phyloP scores from a whole-genome alignment of 2,329 filamentous ascomycete species.

The Penicillium sp. region DNA sequence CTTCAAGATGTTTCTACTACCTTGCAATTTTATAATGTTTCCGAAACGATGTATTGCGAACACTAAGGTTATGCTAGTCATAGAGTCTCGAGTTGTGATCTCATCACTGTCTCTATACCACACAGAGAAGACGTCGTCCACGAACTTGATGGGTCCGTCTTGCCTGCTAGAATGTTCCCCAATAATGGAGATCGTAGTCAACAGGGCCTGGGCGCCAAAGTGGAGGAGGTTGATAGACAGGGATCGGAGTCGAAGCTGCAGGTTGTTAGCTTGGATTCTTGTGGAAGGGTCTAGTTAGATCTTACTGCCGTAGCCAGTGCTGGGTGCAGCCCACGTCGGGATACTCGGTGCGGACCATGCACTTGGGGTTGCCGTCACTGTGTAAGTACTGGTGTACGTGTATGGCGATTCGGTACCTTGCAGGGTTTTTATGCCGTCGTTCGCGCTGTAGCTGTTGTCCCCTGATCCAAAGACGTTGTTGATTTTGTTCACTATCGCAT shows the following conservation, averaged over 20 bases:
- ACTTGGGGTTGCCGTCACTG: constrained; percentile 34
- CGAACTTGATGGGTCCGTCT: not conserved
- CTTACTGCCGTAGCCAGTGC: constrained; percentile 37
- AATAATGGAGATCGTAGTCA: constrained; percentile 36
- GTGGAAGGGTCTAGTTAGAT: not conserved
- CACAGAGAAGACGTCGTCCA: not conserved
- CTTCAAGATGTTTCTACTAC: too few species aligned
- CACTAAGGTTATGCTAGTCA: too few species aligned
- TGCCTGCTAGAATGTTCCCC: constrained; percentile 26
- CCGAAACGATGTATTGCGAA: too few species aligned
- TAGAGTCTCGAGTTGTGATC: too few species aligned
- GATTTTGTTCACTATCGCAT: constrained; percentile 35
- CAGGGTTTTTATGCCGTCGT: constrained; percentile 8
- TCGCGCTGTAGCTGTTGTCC: constrained; percentile 28
- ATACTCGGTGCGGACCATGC: constrained; percentile 29
- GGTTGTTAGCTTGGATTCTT: not conserved
- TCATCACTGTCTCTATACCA: not conserved
- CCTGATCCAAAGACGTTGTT: constrained; percentile 40
- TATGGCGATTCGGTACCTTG: constrained; percentile 3
- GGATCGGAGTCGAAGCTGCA: constrained; percentile 31
- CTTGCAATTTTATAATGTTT: too few species aligned
- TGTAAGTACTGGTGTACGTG: constrained; percentile 34
- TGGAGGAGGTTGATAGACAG: constrained; percentile 35
- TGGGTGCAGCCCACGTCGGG: constrained; percentile 35
- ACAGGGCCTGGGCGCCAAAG: constrained; percentile 35